Conservation (phyloP, 371 early-diverging fungal species). For the Mortierella sp. region DNA sequence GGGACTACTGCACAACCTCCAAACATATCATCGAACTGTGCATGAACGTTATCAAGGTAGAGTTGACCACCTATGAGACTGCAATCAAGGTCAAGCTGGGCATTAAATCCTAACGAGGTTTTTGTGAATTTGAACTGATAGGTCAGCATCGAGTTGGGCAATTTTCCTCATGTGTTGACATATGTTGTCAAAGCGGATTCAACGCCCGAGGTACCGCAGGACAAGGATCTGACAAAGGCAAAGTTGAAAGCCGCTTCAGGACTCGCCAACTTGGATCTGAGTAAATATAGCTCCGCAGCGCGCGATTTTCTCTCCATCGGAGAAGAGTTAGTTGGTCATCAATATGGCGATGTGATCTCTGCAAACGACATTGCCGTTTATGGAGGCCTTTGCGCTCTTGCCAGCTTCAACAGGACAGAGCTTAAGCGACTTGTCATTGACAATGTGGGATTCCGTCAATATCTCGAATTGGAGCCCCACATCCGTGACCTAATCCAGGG, state of each 20-base stretch:
- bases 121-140: constrained; percentile 25
- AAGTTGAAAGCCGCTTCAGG: constrained; percentile 78
- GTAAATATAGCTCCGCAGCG: constrained; percentile 72
- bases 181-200: constrained; percentile 82
- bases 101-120: not conserved
- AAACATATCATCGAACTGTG: constrained; percentile 85
- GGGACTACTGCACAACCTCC: constrained; percentile 83
- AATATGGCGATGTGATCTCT: constrained; percentile 68
- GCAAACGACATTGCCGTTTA: constrained; percentile 88
- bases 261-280: constrained; percentile 69
- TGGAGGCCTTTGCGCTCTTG: constrained; percentile 84
- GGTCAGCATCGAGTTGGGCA: constrained; percentile 75
- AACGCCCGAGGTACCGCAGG: constrained; percentile 68
- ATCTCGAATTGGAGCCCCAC: constrained; percentile 84
- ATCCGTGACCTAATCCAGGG: constrained; percentile 73
- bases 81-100: not conserved
- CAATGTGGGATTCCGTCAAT: constrained; percentile 79
- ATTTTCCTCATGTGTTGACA: constrained; percentile 77
- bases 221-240: constrained; percentile 65
- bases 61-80: not conserved
- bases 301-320: constrained; percentile 71
- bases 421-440: constrained; percentile 76
- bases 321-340: constrained; percentile 62
- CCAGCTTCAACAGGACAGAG: constrained; percentile 79
- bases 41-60: constrained; percentile 82